Evolutionary conservation across 2,329 filamentous ascomycete genomes (phyloP).

Genomic region (Fusarium siculi): DNA sequence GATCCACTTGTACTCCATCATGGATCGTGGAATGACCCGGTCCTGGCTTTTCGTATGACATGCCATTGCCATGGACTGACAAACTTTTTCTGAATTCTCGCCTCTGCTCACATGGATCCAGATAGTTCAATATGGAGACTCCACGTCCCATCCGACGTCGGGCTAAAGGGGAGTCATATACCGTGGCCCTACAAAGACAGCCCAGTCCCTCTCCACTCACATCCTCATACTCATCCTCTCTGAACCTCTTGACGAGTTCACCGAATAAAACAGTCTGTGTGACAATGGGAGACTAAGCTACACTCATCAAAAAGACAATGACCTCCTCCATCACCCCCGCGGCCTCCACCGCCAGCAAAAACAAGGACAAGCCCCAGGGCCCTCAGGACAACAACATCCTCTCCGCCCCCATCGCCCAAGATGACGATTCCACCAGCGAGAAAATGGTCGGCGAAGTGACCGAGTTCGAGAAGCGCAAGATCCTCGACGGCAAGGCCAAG

Average conservation of each 20-base stretch:
- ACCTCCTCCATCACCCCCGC: constrained; percentile 30
- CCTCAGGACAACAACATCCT: constrained; percentile 25
- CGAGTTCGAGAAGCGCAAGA: constrained; percentile 42
- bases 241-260: constrained; percentile 7
- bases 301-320: constrained; percentile 15
- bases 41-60: constrained; percentile 25
- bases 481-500: constrained; percentile 37
- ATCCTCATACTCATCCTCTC: not conserved
- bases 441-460: constrained; percentile 40
- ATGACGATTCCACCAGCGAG: constrained; percentile 34
- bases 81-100: constrained; percentile 27
- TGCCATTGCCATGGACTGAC: constrained; percentile 27
- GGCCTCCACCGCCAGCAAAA: constrained; percentile 27
- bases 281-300: constrained; percentile 36
- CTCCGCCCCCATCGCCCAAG: not conserved
- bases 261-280: constrained; percentile 23
- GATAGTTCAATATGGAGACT: not conserved
- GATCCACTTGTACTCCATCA: constrained; percentile 21
- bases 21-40: constrained; percentile 30
- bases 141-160: constrained; percentile 30
- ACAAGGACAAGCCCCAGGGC: constrained; percentile 13
- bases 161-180: constrained; percentile 22
- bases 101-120: constrained; percentile 19
- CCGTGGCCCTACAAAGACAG: constrained; percentile 26
- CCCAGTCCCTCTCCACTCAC: constrained; percentile 5